Evolutionary conservation across 164 flowering plant genomes (phyloP).

Genomic region (Liquidambar formosana): DNA sequence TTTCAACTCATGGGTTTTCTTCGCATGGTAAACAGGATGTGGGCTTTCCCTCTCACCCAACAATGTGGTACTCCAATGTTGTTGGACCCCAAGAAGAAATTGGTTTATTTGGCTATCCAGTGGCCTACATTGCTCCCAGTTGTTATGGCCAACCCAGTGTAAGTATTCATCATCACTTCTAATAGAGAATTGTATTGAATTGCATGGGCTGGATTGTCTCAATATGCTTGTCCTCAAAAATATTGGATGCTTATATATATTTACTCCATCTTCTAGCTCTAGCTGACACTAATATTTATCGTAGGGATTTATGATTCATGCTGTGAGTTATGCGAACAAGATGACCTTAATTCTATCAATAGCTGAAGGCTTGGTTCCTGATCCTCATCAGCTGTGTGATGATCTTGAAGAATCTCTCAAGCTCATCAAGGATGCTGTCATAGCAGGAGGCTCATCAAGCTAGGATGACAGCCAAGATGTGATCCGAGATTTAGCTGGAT

Average conservation of each 20-base stretch:
- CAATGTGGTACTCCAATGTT: conserved; percentile 15
- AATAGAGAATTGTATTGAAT: too few species aligned
- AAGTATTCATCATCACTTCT: not conserved
- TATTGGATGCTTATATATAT: too few species aligned
- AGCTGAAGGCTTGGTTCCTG: conserved; percentile 24
- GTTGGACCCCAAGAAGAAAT: conserved; percentile 20
- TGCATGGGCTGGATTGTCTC: too few species aligned
- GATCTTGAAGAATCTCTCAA: conserved; percentile 30
- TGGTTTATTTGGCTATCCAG: conserved; percentile 5
- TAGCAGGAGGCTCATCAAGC: not conserved
- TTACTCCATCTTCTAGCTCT: not conserved
- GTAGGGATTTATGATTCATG: conserved; percentile 35
- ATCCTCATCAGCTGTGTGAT: conserved; percentile 33
- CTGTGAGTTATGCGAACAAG: conserved; percentile 31
- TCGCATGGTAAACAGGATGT: not conserved
- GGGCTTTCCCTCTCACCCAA: not conserved
- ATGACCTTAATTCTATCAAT: conserved; percentile 31
- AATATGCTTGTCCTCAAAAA: too few species aligned
- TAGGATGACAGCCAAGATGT: too few species aligned
- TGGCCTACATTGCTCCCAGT: conserved; percentile 10
- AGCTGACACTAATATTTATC: not conserved
- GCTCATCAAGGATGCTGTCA: conserved; percentile 20
- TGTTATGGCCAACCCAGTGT: conserved; percentile 21
- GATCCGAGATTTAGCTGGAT: too few species aligned
- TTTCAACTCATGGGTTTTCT: too few species aligned